Percentiles rank a stretch among this genome's conserved stretches.
Conservation (phyloP, 257 asterid species). For the Euphrasia confusa region DNA sequence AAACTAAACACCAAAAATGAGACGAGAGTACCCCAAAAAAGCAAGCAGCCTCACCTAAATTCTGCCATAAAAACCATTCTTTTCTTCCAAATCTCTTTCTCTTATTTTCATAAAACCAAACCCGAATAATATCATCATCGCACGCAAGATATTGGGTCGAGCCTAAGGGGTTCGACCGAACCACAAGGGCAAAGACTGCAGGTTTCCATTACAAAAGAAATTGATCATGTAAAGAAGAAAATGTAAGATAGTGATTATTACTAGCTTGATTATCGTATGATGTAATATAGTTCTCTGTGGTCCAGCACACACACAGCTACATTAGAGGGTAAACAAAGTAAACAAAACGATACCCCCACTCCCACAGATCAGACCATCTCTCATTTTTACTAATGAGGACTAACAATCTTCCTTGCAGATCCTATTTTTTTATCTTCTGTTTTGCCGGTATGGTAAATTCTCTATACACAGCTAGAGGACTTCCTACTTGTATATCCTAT, state of each 20-base stretch:
- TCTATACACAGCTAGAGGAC: slow-evolving; percentile 56
- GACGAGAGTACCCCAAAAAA: slow-evolving; percentile 29
- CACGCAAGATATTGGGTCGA: no score
- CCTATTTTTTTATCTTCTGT: slow-evolving; percentile 33
- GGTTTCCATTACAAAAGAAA: slow-evolving; percentile 1
- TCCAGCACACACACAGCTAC: slow-evolving; percentile 54
- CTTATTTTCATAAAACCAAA: not conserved
- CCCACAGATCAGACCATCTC: slow-evolving; percentile 59
- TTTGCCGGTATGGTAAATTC: slow-evolving; percentile 34
- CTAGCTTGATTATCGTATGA: slow-evolving; percentile 33
- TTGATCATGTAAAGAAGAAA: not conserved
- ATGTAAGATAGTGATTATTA: slow-evolving; percentile 12
- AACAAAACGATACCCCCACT: slow-evolving; percentile 52
- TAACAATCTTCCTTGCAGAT: slow-evolving; percentile 48
- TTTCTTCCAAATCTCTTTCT: not conserved
- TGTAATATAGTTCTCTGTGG: slow-evolving; percentile 35
- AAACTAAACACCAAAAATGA: slow-evolving; percentile 24
- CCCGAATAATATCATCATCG: not conserved
- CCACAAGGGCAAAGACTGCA: not conserved
- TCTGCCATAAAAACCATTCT: slow-evolving; percentile 7
- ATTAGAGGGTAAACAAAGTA: slow-evolving; percentile 36
- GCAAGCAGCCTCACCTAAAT: slow-evolving; percentile 26
- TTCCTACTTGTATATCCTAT: slow-evolving; percentile 40
- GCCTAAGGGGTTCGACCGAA: no score
- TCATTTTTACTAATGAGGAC: slow-evolving; percentile 43